Evolutionary conservation across 345 rosid genomes (phyloP).

Genomic region (Salix brachista): DNA sequence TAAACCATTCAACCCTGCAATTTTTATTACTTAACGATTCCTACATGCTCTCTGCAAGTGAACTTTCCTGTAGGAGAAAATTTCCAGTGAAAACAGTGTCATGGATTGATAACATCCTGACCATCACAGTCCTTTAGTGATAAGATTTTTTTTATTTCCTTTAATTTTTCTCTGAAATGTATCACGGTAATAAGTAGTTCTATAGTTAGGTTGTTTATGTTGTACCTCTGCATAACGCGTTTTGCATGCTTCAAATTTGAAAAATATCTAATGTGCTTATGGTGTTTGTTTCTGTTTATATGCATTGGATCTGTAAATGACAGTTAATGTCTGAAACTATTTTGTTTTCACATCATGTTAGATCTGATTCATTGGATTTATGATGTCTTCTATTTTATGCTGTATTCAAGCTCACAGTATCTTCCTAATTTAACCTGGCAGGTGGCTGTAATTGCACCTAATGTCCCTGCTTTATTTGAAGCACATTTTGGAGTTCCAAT

Average conservation of each 20-base stretch:
- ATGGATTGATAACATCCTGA: not conserved
- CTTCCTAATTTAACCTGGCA: slow-evolving; percentile 24
- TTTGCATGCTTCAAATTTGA: not conserved
- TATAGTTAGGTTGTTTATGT: not conserved
- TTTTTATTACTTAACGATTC: not conserved
- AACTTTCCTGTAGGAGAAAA: not conserved
- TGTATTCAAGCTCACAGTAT: not conserved
- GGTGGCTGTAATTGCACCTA: slow-evolving; percentile 87
- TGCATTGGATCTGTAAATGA: not conserved
- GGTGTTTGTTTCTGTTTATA: not conserved
- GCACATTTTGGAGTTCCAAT: slow-evolving; percentile 93
- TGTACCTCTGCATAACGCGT: not conserved
- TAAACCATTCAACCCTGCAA: not conserved
- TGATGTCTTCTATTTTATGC: not conserved
- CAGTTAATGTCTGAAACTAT: not conserved
- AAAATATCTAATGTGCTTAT: not conserved
- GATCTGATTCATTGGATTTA: not conserved
- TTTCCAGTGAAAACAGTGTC: not conserved
- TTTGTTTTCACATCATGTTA: not conserved
- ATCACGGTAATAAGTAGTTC: not conserved
- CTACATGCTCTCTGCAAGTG: not conserved
- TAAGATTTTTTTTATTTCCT: not conserved
- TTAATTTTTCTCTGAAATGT: no score
- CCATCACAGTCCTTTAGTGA: not conserved
- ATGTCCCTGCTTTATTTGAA: slow-evolving; percentile 77